Percentiles rank a stretch among this genome's conserved stretches.
Evolutionary conservation across 345 rosid genomes (phyloP).

Genomic region (Boechera retrofracta): DNA sequence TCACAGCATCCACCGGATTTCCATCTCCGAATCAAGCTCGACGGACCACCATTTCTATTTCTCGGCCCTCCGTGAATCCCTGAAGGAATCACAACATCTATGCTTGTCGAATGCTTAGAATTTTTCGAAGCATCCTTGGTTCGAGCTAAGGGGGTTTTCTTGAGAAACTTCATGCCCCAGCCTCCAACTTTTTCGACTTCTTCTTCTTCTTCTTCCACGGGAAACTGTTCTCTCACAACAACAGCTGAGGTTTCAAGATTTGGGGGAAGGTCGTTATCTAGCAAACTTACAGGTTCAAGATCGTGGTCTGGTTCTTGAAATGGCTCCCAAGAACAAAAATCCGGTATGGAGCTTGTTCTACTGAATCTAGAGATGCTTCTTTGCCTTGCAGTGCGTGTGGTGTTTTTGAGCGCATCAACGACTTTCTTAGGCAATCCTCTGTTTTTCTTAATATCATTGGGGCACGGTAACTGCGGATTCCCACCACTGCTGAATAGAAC

Average conservation of each 20-base stretch:
- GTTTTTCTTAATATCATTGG: slow-evolving; percentile 47
- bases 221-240: slow-evolving; percentile 64
- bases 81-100: slow-evolving; percentile 79
- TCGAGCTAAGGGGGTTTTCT: slow-evolving; percentile 50
- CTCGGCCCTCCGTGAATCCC: slow-evolving; percentile 93
- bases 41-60: slow-evolving; percentile 67
- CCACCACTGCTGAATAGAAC: slow-evolving; percentile 66
- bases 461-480: slow-evolving; percentile 49
- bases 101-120: slow-evolving; percentile 49
- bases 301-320: slow-evolving; percentile 48
- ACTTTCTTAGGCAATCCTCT: slow-evolving; percentile 78
- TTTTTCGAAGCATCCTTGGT: slow-evolving; percentile 36
- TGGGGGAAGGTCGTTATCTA: slow-evolving; percentile 61
- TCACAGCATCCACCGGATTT: slow-evolving; percentile 88
- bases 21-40: slow-evolving; percentile 85
- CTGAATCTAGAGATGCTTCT: slow-evolving; percentile 63
- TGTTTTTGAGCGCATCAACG: slow-evolving; percentile 58
- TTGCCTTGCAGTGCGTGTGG: slow-evolving; percentile 54
- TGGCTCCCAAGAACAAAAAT: slow-evolving; percentile 58
- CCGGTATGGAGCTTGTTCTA: slow-evolving; percentile 57
- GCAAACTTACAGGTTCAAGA: slow-evolving; percentile 47
- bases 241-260: slow-evolving; percentile 81
- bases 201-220: slow-evolving; percentile 47
- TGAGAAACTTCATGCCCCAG: slow-evolving; percentile 94
- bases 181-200: slow-evolving; percentile 63